Evolutionary conservation across 306 rosid species (phyloP), one percentile per base, ranked within the genome.

Genomic region (Malus asiatica): DNA sequence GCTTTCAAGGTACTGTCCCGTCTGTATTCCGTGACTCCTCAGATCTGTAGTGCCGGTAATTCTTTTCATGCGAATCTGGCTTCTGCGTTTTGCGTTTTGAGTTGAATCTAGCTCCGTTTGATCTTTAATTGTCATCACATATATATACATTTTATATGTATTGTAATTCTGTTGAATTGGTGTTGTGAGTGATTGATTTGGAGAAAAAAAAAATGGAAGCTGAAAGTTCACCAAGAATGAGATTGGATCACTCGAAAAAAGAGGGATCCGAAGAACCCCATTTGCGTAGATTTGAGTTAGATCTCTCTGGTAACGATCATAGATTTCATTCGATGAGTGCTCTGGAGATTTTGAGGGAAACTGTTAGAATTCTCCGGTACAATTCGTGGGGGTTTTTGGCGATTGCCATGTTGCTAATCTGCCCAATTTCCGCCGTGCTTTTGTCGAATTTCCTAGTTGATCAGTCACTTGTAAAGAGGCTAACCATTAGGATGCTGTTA

Each of bases 281-380:
- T 79, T 70, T 76, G 55, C 83, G 30, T 66, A 70, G 59, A 25
- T 83, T 84, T 18, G 88, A 87, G 64, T 70, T 86, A 51, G 88
- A 84, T 70, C 59, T 74, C 16, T 67, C 87, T 63, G 83, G 82
- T 76, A 77, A 70, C 44, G 76, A 46, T 78, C 40, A 68, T 27
- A 81, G 62, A 72, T 76, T 88, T 67, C 91, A 82, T 51, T 80
- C 98, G 10, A 92, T 90, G 99, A 92, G 80, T 84, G 99, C 99
- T 11, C 81, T 90, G 83, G 96, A 96, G 78, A 96, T 96, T 82
- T 77, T 96, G 77, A 87, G 93, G 79, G 98, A 96, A 71, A 87
- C 98, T 1, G 89, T 92, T 4, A 86, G 92, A 67, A 89, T 96
- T 77, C 93, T 96, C 40, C 84, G 99, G 80, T 91, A 81, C 81